Conservation (phyloP, 129 eudicot genomes). For the Deinandra increscens region DNA sequence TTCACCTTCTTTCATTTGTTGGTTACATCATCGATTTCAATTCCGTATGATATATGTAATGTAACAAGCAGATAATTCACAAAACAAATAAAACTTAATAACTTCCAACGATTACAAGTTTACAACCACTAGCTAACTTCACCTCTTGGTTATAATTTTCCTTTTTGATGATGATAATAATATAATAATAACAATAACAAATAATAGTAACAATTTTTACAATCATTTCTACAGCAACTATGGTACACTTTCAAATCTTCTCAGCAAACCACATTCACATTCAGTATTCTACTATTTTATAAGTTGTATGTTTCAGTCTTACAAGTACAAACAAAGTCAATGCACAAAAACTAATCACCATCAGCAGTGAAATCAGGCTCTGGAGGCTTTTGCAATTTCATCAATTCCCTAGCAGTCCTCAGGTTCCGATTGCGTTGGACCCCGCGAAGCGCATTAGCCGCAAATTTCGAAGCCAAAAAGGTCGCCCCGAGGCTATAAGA, state of each 20-base stretch:
- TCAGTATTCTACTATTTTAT: too few species aligned
- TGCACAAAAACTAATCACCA: slow-evolving; percentile 51
- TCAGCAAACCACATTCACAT: slow-evolving; percentile 12
- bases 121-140: too few species aligned
- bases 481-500: slow-evolving; percentile 83
- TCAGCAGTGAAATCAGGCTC: slow-evolving; percentile 87
- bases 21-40: too few species aligned
- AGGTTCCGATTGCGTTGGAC: slow-evolving; percentile 74
- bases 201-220: slow-evolving; percentile 18
- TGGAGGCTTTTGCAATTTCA: slow-evolving; percentile 82
- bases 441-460: slow-evolving; percentile 82
- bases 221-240: slow-evolving; percentile 20
- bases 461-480: slow-evolving; percentile 75
- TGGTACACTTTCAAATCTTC: slow-evolving; percentile 11
- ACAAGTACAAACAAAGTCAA: slow-evolving; percentile 1
- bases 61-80: too few species aligned
- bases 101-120: too few species aligned
- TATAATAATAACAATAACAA: too few species aligned
- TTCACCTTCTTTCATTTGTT: too few species aligned
- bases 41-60: too few species aligned
- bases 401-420: slow-evolving; percentile 69
- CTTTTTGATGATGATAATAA: too few species aligned
- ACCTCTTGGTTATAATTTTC: too few species aligned
- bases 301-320: neutral
- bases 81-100: too few species aligned